Percentiles rank a stretch among this genome's conserved stretches.
phyloP scores from a whole-genome alignment of 352 stramenopile species.

The Phytophthora pseudosyringae region DNA sequence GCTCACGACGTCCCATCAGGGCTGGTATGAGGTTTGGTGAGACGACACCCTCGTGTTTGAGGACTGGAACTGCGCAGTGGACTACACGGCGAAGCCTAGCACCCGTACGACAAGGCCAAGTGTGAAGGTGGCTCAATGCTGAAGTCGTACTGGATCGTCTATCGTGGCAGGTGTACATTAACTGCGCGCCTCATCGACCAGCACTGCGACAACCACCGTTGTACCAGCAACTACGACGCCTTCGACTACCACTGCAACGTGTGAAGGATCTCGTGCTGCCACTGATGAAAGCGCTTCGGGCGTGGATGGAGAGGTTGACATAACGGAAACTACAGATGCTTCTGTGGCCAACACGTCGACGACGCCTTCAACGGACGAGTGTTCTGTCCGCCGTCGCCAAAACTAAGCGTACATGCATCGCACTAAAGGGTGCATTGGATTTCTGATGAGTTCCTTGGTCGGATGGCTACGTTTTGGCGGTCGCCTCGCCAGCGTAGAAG shows the following conservation, averaged over 20 bases:
- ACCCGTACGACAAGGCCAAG: conserved; percentile 51
- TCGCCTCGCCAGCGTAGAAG: conserved; percentile 10
- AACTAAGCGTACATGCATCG: conserved; percentile 20
- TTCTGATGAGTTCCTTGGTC: no score
- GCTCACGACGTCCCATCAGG: conserved; percentile 49
- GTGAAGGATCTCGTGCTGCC: not conserved
- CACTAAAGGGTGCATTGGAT: no score
- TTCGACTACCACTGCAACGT: no score
- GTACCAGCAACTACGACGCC: no score
- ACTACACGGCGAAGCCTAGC: conserved; percentile 40
- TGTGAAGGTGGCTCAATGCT: conserved; percentile 39
- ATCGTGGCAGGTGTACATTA: conserved; percentile 63
- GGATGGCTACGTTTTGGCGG: not conserved
- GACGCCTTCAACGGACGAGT: conserved; percentile 35
- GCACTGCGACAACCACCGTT: conserved; percentile 9
- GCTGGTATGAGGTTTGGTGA: conserved; percentile 54
- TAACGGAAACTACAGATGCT: conserved; percentile 12
- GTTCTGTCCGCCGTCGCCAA: conserved; percentile 35
- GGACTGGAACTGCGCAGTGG: conserved; percentile 46
- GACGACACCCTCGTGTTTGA: conserved; percentile 48
- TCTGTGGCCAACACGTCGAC: conserved; percentile 1
- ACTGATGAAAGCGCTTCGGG: conserved; percentile 13
- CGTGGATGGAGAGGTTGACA: conserved; percentile 5
- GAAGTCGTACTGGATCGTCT: conserved; percentile 51
- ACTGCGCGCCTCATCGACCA: conserved; percentile 43